Percentiles rank a stretch among this genome's conserved stretches.
Evolutionary conservation across 2,329 filamentous ascomycete species (phyloP).

Genomic region (Aspergillus oerlinghausenensis): DNA sequence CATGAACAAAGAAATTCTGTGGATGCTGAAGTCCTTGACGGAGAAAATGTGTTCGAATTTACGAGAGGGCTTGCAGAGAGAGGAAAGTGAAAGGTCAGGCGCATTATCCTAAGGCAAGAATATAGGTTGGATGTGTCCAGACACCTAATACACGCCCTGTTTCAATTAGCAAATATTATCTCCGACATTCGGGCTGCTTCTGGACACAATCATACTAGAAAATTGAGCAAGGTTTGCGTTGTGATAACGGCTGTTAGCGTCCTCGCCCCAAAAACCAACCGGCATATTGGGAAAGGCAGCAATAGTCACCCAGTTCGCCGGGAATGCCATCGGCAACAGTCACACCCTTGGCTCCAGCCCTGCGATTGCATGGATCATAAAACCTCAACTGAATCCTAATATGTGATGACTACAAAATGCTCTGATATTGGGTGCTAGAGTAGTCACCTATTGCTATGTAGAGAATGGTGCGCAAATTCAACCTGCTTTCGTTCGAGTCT

Average conservation of each 20-base stretch:
- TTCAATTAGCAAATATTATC: too few species aligned
- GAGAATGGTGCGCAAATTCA: too few species aligned
- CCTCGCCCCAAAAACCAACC: constrained; percentile 54
- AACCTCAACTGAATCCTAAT: constrained; percentile 33
- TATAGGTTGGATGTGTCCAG: constrained; percentile 59
- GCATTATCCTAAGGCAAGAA: not conserved
- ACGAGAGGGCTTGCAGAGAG: not conserved
- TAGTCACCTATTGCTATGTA: too few species aligned
- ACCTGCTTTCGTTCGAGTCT: too few species aligned
- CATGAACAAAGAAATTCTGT: not conserved
- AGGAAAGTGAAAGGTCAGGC: not conserved
- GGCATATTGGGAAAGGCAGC: constrained; percentile 73
- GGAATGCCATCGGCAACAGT: constrained; percentile 60
- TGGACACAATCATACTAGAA: not conserved
- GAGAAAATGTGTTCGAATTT: not conserved
- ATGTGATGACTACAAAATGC: too few species aligned
- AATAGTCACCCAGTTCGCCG: constrained; percentile 71
- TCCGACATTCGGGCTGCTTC: too few species aligned
- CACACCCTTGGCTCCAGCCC: constrained; percentile 34
- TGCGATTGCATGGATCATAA: constrained; percentile 47
- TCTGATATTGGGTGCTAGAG: too few species aligned
- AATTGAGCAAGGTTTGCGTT: constrained; percentile 24
- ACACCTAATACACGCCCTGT: constrained; percentile 41
- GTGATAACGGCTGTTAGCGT: constrained; percentile 52
- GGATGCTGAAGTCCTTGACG: not conserved